These are phyloP conservation scores for Penicilliopsis zonata DNA, from an alignment of 495 filamentous ascomycete species.

Conservation along the genomic window DNA sequence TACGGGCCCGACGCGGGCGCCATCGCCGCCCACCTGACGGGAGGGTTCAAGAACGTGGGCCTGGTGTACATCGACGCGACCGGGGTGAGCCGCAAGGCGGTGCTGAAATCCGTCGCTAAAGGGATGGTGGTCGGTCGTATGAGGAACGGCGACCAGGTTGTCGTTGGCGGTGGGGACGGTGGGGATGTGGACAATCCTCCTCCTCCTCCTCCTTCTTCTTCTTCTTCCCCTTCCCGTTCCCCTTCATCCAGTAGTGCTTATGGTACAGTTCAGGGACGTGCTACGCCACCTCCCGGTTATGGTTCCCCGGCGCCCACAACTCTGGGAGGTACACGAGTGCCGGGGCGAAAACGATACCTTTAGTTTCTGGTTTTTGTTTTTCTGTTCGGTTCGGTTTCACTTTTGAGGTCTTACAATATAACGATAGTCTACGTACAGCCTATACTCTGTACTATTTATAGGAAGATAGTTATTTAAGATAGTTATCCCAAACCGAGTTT, in stretches of 20 bases:
- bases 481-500: too few relatives aligned
- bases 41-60: slow-evolving; percentile 88
- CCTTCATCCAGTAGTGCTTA: slow-evolving; percentile 1
- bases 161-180: slow-evolving; percentile 75
- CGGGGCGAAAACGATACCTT: too few relatives aligned
- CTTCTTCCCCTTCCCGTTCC: slow-evolving; percentile 2
- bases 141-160: slow-evolving; percentile 66
- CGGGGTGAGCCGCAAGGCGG: slow-evolving; percentile 75
- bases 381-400: too few relatives aligned
- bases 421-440: too few relatives aligned
- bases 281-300: too few relatives aligned
- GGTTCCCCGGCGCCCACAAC: too few relatives aligned
- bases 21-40: slow-evolving; percentile 58
- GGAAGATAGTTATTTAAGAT: too few relatives aligned
- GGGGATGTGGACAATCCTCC: slow-evolving; percentile 24
- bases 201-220: slow-evolving; percentile 1
- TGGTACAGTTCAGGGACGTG: too few relatives aligned
- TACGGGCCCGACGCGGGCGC: slow-evolving; percentile 77
- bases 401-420: too few relatives aligned
- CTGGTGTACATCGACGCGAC: slow-evolving; percentile 96
- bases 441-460: too few relatives aligned
- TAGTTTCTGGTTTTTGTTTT: too few relatives aligned
- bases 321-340: too few relatives aligned
- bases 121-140: slow-evolving; percentile 96
- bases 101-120: slow-evolving; percentile 88